These are phyloP conservation scores for Artemisia argyi DNA, from an alignment of 129 eudicot genomes.

Conservation along the genomic window DNA sequence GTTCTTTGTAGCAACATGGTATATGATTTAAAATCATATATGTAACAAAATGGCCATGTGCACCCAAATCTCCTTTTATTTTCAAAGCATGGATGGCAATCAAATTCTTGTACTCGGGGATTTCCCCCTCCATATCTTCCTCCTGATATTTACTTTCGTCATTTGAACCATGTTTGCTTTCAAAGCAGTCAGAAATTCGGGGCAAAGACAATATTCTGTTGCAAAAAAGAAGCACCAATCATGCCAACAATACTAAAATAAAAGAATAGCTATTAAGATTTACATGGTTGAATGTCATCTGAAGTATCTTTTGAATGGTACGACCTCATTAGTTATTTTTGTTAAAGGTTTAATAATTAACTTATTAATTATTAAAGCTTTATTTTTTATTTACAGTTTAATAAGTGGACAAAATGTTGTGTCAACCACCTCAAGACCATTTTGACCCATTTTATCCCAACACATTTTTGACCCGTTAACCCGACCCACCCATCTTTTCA, in stretches of 20 bases:
- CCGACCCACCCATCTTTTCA: conserved; percentile 13
- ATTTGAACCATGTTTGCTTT: conserved; percentile 37
- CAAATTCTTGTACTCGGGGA: conserved; percentile 44
- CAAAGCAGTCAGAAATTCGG: conserved; percentile 19
- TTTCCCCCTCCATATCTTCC: conserved; percentile 31
- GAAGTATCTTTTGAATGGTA: too few relatives aligned
- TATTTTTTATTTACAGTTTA: neutral
- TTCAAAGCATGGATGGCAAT: conserved; percentile 49
- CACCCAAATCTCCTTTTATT: conserved; percentile 30
- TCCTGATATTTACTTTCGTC: conserved; percentile 28
- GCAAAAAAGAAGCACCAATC: conserved; percentile 7
- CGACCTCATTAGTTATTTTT: neutral
- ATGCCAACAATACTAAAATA: neutral
- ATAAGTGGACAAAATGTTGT: neutral
- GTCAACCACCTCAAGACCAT: neutral
- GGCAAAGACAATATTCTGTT: conserved; percentile 17
- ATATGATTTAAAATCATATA: too few relatives aligned
- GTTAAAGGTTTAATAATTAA: neutral
- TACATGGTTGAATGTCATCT: too few relatives aligned
- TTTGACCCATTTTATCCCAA: neutral
- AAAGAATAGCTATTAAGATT: conserved; percentile 18
- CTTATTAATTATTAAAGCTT: neutral
- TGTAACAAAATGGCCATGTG: too few relatives aligned
- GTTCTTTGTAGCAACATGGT: too few relatives aligned
- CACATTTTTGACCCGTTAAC: neutral